A percentile compares a stretch with the other conserved stretches of the same genome.
Conservation (phyloP, 2,329 filamentous ascomycete species). For the Coniochaeta ligniaria region DNA sequence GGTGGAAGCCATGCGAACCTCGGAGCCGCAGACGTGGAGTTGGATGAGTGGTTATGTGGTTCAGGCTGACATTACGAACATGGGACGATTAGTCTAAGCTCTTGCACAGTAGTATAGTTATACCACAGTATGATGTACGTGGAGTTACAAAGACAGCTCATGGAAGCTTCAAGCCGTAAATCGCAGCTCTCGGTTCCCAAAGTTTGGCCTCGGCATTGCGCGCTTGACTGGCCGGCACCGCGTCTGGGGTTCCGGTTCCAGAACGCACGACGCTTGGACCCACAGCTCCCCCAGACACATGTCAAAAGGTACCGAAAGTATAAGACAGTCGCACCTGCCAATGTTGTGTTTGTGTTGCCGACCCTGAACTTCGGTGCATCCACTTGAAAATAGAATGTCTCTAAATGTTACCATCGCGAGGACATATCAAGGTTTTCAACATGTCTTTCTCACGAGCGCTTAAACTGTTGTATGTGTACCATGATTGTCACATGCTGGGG, state of each 20-base stretch:
- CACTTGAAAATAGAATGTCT: too few species aligned
- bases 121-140: too few species aligned
- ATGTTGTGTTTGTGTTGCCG: neutral
- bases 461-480: neutral
- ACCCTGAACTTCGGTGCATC: too few species aligned
- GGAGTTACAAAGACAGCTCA: too few species aligned
- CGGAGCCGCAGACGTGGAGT: too few species aligned
- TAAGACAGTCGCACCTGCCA: neutral
- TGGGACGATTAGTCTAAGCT: neutral
- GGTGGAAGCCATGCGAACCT: constrained; percentile 17
- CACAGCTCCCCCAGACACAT: neutral
- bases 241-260: neutral
- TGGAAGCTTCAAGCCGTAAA: neutral
- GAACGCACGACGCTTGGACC: neutral
- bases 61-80: neutral
- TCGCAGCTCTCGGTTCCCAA: neutral
- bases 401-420: too few species aligned
- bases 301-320: neutral
- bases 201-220: constrained; percentile 3
- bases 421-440: too few species aligned
- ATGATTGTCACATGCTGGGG: neutral
- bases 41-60: neutral
- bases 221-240: neutral
- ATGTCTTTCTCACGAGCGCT: neutral
- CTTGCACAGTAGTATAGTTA: too few species aligned